Base-by-base conservation (phyloP, 805 yeast genomes). In the Starmerella stellata region DNA sequence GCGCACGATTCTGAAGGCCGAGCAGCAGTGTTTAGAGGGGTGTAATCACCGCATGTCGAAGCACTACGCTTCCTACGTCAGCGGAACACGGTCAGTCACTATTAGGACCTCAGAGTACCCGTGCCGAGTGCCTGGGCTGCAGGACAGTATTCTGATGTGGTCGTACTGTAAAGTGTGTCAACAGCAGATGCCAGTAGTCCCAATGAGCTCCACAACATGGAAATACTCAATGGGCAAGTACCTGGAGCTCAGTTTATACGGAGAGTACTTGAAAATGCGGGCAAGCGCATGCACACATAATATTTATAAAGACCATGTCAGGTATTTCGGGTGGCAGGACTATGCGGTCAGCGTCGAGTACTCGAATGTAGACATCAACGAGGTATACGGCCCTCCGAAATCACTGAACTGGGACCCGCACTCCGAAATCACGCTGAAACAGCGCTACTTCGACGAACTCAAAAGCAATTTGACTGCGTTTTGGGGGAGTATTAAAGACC, bases 171-270 rank as follows among this genome's bases (percentile, higher is more conserved):
- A 77, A 41, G 66, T 64, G 36, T 90, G 99, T 55, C 70, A 74
- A 13, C 69, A 66, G 28, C 64, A 76, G 0, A 74, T 93, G 2
- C 90, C 95, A 0, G 73, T 78, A 4, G 60, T 75, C 13, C 79
- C 80, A 16, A 72, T 92, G 76, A 78, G 79, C 49, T 87, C 82
- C 36, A 74, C 74, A 30, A 75, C 95, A 0, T 85, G 92, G 76
- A 82, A 76, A 51, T 75, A 75, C 46, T 87, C 96, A 0, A 76
- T 90, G 57, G 98, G 96, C 0, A 92, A 92, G 53, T 90, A 79
- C 53, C 61, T 90, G 19, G 96, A 90, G 59, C 61, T 85, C 18
- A 64, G 78, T 23, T 85, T 85, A 53, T 82, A 93, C 79, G 70
- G 78, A 39, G 58, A 63, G 27, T 63, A 61, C 16, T 60, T 72